A percentile compares a stretch with the other conserved stretches of the same genome.
These are phyloP conservation scores for Alternaria sp. DNA, from an alignment of 2,329 filamentous ascomycete species.

Conservation along the genomic window DNA sequence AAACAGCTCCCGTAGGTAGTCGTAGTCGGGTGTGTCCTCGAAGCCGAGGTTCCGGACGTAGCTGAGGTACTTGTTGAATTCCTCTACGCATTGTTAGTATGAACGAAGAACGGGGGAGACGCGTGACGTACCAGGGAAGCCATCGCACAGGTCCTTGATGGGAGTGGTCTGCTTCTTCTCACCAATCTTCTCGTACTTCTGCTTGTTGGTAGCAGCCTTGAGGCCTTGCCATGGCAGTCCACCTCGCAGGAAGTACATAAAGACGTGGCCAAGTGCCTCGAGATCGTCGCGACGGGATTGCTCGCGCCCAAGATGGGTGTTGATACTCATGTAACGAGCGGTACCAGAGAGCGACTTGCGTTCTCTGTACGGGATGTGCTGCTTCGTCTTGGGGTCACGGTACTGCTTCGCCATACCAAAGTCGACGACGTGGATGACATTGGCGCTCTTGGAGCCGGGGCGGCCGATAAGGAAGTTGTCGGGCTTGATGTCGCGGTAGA, in stretches of 20 bases:
- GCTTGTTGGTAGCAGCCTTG: conserved; percentile 80
- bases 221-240: conserved; percentile 74
- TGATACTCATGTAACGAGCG: conserved; percentile 99
- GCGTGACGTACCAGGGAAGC: conserved; percentile 74
- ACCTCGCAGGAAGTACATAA: conserved; percentile 74
- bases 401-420: conserved; percentile 99
- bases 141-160: conserved; percentile 96
- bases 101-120: background rate
- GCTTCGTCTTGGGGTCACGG: conserved; percentile 97
- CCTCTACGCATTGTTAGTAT: conserved; percentile 65
- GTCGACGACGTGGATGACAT: conserved; percentile 98
- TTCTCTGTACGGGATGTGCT: conserved; percentile 97
- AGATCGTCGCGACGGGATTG: conserved; percentile 96
- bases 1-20: conserved; percentile 95
- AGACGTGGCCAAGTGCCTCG: conserved; percentile 79
- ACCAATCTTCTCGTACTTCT: conserved; percentile 99
- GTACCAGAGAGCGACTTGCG: conserved; percentile 96
- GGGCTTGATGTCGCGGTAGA: conserved; percentile 99
- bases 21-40: conserved; percentile 98
- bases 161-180: conserved; percentile 99
- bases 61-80: conserved; percentile 96
- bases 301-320: conserved; percentile 95
- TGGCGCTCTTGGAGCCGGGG: conserved; percentile 90
- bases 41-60: conserved; percentile 98
- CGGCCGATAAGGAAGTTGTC: conserved; percentile 99